Conservation (phyloP, 139 green algal species). For the Haematococcus lacustris region DNA sequence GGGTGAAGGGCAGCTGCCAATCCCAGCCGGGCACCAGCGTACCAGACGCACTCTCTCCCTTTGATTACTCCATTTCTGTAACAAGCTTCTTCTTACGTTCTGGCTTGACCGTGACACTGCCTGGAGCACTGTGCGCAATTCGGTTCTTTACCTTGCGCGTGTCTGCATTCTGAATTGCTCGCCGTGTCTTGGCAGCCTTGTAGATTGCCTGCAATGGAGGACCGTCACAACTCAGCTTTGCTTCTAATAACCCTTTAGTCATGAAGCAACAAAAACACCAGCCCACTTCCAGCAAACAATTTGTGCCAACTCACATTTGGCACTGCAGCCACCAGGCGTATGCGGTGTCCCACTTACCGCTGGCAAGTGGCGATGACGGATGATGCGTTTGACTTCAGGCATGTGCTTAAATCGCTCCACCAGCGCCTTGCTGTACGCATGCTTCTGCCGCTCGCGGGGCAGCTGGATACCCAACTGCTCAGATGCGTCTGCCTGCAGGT, state of each 20-base stretch:
- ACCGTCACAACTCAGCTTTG: no score
- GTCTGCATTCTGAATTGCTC: slow-evolving; percentile 65
- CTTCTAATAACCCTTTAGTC: no score
- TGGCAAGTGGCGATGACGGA: slow-evolving; percentile 80
- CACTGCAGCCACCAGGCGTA: no score
- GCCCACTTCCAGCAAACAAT: no score
- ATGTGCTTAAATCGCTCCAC: slow-evolving; percentile 92
- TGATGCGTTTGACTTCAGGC: slow-evolving; percentile 84
- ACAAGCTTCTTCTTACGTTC: slow-evolving; percentile 89
- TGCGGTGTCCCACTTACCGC: slow-evolving; percentile 76
- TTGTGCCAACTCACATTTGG: no score
- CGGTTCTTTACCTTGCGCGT: slow-evolving; percentile 61
- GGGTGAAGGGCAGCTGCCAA: no score
- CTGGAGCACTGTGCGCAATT: slow-evolving; percentile 72
- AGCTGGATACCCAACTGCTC: slow-evolving; percentile 83
- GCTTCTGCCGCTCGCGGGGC: slow-evolving; percentile 78
- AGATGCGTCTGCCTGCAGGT: slow-evolving; percentile 67
- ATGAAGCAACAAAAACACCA: no score
- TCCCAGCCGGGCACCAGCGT: no score
- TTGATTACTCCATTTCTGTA: slow-evolving; percentile 69
- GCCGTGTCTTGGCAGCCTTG: slow-evolving; percentile 56
- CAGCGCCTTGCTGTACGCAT: slow-evolving; percentile 79
- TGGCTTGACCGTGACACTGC: slow-evolving; percentile 67
- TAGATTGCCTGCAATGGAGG: slow-evolving; percentile 9
- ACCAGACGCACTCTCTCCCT: no score